These are phyloP conservation scores for Auricularia sp. DNA, from an alignment of 768 basidiomycete genomes.

Conservation along the genomic window DNA sequence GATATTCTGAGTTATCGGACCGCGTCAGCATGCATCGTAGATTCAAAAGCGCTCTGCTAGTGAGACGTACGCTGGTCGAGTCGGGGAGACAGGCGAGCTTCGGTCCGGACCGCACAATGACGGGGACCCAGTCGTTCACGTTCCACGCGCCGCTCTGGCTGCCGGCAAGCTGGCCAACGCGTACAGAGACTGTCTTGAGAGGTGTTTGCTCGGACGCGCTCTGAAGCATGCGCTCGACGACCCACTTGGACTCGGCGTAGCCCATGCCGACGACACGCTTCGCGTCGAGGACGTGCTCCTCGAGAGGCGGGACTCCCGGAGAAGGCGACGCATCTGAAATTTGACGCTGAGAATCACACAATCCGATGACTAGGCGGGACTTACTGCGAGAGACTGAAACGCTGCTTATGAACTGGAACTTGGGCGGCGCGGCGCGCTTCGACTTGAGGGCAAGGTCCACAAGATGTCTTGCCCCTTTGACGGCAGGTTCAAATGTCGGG, in stretches of 20 bases:
- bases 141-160: conserved; percentile 31
- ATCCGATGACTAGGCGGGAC: conserved; percentile 1
- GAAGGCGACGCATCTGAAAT: too few relatives aligned
- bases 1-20: not conserved
- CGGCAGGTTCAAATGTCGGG: conserved; percentile 33
- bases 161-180: conserved; percentile 31
- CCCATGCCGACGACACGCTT: conserved; percentile 17
- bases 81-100: conserved; percentile 25
- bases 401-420: conserved; percentile 35
- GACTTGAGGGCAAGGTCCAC: conserved; percentile 28
- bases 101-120: conserved; percentile 27
- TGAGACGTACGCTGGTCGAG: conserved; percentile 19
- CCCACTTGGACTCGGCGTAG: conserved; percentile 41
- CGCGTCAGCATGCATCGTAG: not conserved
- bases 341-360: too few relatives aligned
- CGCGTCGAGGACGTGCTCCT: not conserved
- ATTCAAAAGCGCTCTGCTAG: not conserved
- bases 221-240: conserved; percentile 24
- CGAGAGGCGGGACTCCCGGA: not conserved
- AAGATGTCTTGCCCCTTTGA: conserved; percentile 30
- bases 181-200: conserved; percentile 26
- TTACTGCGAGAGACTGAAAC: conserved; percentile 26
- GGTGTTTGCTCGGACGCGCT: conserved; percentile 20
- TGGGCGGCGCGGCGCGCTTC: conserved; percentile 18
- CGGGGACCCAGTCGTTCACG: conserved; percentile 36